Evolutionary conservation across 2,329 filamentous ascomycete genomes (phyloP).

Genomic region (Drechslerella dactyloides): DNA sequence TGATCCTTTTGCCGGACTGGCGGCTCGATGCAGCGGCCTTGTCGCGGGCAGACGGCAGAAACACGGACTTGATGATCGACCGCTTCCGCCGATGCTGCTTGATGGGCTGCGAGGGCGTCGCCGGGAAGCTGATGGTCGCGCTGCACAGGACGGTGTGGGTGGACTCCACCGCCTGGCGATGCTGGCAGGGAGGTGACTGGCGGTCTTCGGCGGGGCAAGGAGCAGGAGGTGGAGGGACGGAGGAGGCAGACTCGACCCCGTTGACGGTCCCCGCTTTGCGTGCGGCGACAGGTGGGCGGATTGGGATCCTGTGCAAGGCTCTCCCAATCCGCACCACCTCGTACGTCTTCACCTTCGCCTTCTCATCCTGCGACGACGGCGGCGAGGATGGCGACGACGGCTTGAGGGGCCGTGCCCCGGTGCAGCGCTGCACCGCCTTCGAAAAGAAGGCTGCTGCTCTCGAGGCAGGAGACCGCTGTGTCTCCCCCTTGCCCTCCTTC

Average conservation of each 20-base stretch:
- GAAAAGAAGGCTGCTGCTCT: background rate
- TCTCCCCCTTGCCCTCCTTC: background rate
- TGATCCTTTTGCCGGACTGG: background rate
- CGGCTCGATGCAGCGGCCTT: background rate
- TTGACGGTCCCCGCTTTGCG: too few relatives aligned
- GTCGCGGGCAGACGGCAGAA: slow-evolving; percentile 5
- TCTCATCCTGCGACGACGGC: too few relatives aligned
- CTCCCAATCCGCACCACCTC: slow-evolving; percentile 4
- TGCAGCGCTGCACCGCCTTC: background rate
- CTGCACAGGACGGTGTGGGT: too few relatives aligned
- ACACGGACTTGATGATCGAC: slow-evolving; percentile 19
- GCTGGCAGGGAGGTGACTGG: too few relatives aligned
- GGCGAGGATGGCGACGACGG: background rate
- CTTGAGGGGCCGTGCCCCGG: background rate
- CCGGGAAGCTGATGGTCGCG: background rate
- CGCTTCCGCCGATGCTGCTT: slow-evolving; percentile 25
- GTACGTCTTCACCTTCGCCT: background rate
- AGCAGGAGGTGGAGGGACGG: too few relatives aligned
- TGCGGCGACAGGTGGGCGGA: background rate
- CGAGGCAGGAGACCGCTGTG: background rate
- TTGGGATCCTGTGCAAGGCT: background rate
- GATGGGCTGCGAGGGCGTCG: background rate
- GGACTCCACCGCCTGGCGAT: too few relatives aligned
- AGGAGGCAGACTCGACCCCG: too few relatives aligned
- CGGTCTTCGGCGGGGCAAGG: too few relatives aligned